Evolutionary conservation across 371 early-diverging fungal species (phyloP).

Genomic region (Fennellomyces sp.): DNA sequence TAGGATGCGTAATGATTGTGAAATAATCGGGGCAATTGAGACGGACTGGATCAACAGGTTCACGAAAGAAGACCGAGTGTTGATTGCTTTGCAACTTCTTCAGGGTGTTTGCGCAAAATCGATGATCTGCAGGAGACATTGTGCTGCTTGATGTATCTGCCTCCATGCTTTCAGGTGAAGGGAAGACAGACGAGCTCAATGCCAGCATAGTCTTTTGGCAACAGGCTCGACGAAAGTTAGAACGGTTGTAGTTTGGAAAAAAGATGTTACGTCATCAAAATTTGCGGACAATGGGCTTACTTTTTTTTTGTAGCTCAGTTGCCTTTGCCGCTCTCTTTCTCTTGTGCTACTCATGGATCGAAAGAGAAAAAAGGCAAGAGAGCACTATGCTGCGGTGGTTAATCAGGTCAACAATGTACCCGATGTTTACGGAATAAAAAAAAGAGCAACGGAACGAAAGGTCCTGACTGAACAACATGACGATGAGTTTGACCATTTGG

Average conservation of each 20-base stretch:
- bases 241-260: neutral
- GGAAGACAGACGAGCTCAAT: neutral
- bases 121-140: conserved; percentile 13
- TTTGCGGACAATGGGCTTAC: neutral
- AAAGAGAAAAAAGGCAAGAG: conserved; percentile 6
- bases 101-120: conserved; percentile 36
- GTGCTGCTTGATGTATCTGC: neutral
- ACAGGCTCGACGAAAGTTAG: neutral
- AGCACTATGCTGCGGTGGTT: conserved; percentile 4
- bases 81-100: conserved; percentile 68
- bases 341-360: conserved; percentile 4
- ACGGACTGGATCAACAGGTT: conserved; percentile 52
- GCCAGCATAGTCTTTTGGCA: neutral
- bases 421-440: conserved; percentile 29
- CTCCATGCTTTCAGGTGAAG: neutral
- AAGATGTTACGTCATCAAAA: neutral
- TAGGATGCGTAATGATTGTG: conserved; percentile 91
- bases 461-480: neutral
- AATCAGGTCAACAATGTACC: conserved; percentile 7
- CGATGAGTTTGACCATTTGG: conserved; percentile 18
- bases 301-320: neutral
- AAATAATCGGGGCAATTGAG: conserved; percentile 70
- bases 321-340: neutral
- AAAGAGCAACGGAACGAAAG: neutral
- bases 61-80: conserved; percentile 76